phyloP scores from a whole-genome alignment of 1,284 basidiomycete genomes.

The Cerrena zonata region DNA sequence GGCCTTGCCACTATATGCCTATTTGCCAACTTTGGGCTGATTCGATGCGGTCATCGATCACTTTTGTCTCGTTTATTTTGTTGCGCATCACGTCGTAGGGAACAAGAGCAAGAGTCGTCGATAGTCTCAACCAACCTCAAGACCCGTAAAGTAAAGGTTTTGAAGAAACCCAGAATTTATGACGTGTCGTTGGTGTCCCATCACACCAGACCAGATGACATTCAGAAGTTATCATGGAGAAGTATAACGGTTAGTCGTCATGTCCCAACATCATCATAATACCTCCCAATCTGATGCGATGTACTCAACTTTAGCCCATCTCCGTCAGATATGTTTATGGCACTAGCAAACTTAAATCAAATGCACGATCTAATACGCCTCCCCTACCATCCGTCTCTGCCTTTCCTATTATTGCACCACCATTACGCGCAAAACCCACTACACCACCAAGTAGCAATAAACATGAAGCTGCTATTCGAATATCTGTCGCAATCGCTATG shows the following conservation, averaged over 20 bases:
- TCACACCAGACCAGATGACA: not conserved
- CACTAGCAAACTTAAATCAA: too few relatives aligned
- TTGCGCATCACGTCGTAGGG: not conserved
- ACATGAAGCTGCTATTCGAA: not conserved
- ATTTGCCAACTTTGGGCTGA: not conserved
- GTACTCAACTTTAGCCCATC: not conserved
- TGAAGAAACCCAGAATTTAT: not conserved
- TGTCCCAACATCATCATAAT: not conserved
- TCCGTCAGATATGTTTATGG: not conserved
- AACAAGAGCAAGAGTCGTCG: not conserved
- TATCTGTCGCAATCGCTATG: not conserved
- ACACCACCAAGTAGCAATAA: too few relatives aligned
- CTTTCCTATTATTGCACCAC: not conserved
- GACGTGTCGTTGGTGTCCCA: not conserved
- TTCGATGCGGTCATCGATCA: not conserved
- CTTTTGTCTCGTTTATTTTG: not conserved
- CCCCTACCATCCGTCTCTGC: not conserved
- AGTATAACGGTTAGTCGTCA: not conserved
- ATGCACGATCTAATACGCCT: too few relatives aligned
- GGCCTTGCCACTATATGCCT: not conserved
- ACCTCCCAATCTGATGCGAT: too few relatives aligned
- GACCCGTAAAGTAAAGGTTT: not conserved
- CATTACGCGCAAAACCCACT: not conserved
- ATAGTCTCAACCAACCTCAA: too few relatives aligned
- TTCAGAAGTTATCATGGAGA: not conserved